Evolutionary conservation across 2,329 filamentous ascomycete genomes (phyloP).

Genomic region (Albophoma yamanashiensis): DNA sequence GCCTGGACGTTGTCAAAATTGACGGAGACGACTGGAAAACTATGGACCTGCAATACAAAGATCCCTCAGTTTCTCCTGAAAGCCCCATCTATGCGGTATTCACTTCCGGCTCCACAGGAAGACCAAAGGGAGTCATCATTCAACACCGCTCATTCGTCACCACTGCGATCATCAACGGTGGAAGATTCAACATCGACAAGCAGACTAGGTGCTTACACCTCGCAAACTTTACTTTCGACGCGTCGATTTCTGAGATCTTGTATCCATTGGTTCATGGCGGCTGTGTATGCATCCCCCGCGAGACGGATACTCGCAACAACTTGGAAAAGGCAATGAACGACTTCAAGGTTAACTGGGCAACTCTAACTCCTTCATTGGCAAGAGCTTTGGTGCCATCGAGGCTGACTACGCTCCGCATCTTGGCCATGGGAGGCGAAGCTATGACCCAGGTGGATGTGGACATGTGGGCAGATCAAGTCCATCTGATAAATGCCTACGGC

Average conservation of each 20-base stretch:
- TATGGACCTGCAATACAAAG: not conserved
- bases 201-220: constrained; percentile 3
- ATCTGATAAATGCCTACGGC: constrained; percentile 28
- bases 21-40: not conserved
- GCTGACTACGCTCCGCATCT: constrained; percentile 5
- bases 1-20: not conserved
- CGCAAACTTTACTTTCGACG: constrained; percentile 10
- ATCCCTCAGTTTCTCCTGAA: not conserved
- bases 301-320: constrained; percentile 3
- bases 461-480: constrained; percentile 9
- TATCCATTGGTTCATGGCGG: constrained; percentile 5
- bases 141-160: constrained; percentile 3
- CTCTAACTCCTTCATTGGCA: constrained; percentile 5
- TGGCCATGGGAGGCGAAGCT: constrained; percentile 13
- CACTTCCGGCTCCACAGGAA: constrained; percentile 40
- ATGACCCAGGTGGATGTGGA: constrained; percentile 17
- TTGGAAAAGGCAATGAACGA: constrained; percentile 4
- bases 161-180: not conserved
- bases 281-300: constrained; percentile 9
- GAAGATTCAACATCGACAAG: not conserved
- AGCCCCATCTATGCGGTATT: constrained; percentile 28
- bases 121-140: constrained; percentile 27
- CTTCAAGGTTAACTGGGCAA: constrained; percentile 2
- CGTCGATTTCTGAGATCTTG: constrained; percentile 6
- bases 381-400: constrained; percentile 1